Percentiles rank a stretch among this genome's conserved stretches.
Evolutionary conservation across 2,329 filamentous ascomycete species (phyloP).

Genomic region (Epicoccum sorghinum): DNA sequence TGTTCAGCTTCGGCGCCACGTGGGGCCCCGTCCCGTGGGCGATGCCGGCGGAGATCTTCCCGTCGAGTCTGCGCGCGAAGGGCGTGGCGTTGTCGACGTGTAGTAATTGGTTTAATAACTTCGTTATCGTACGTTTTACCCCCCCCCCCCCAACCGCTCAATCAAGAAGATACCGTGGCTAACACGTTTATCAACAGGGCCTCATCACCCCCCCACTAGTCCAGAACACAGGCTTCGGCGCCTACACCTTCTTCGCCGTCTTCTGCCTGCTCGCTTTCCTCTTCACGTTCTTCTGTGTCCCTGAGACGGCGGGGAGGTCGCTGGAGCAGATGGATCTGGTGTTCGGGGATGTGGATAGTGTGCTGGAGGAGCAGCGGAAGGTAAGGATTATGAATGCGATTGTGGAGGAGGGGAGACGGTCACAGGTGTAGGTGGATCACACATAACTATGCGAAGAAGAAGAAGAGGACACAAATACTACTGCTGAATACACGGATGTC

Average conservation of each 20-base stretch:
- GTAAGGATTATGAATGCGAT: constrained; percentile 41
- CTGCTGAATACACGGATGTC: too few relatives aligned
- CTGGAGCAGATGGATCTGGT: constrained; percentile 49
- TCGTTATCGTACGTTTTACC: constrained; percentile 64
- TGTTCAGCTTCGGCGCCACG: constrained; percentile 65
- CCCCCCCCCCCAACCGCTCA: too few relatives aligned
- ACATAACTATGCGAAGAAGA: too few relatives aligned
- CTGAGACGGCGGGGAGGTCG: constrained; percentile 44
- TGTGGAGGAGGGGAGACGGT: constrained; percentile 29
- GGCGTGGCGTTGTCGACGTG: constrained; percentile 69
- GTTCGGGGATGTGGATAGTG: constrained; percentile 45
- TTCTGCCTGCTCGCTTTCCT: constrained; percentile 42
- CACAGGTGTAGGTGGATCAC: too few relatives aligned
- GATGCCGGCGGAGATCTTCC: constrained; percentile 66
- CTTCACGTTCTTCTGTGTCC: constrained; percentile 44
- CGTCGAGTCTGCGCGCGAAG: constrained; percentile 65
- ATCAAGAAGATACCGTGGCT: too few relatives aligned
- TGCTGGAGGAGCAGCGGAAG: constrained; percentile 43
- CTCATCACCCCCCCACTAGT: constrained; percentile 70
- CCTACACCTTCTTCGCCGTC: constrained; percentile 48
- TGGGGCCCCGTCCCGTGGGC: constrained; percentile 62
- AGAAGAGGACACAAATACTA: too few relatives aligned
- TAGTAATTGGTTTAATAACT: constrained; percentile 69
- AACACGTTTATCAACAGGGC: too few relatives aligned
- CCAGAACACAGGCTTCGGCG: constrained; percentile 59